Conservation (phyloP, 2,329 filamentous ascomycete genomes). For the Talaromyces islandicus region DNA sequence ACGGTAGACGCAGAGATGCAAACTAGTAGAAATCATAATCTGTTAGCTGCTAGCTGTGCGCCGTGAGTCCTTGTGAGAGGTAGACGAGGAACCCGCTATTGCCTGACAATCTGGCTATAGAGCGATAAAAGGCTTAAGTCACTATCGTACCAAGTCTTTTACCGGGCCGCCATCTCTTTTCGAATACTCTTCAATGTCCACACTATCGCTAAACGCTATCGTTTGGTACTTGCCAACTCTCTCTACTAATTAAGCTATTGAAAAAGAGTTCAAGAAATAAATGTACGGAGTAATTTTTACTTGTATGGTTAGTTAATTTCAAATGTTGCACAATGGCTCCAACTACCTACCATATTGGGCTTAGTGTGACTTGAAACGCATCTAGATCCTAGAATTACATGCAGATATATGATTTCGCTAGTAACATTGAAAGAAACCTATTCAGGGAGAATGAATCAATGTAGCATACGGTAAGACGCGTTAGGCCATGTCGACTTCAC, state of each 20-base stretch:
- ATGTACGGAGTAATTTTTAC: not conserved
- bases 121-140: not conserved
- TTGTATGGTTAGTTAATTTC: not conserved
- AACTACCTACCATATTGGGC: not conserved
- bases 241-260: not conserved
- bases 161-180: not conserved
- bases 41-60: not conserved
- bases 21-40: no score
- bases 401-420: no score
- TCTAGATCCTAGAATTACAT: no score
- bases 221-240: not conserved
- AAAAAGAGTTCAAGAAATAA: not conserved
- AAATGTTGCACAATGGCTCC: not conserved
- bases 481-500: no score
- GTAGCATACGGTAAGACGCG: no score
- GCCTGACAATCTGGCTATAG: not conserved
- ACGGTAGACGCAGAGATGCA: no score
- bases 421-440: no score
- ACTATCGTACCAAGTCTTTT: not conserved
- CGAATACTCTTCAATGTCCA: not conserved
- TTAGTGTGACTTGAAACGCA: not conserved
- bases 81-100: not conserved
- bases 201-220: not conserved
- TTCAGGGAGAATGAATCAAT: no score
- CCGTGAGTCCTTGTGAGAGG: no score